These are phyloP conservation scores for bread wheat (Triticum aestivum) DNA, from an alignment of 176 grass and related monocot species.

Conservation along the genomic window DNA sequence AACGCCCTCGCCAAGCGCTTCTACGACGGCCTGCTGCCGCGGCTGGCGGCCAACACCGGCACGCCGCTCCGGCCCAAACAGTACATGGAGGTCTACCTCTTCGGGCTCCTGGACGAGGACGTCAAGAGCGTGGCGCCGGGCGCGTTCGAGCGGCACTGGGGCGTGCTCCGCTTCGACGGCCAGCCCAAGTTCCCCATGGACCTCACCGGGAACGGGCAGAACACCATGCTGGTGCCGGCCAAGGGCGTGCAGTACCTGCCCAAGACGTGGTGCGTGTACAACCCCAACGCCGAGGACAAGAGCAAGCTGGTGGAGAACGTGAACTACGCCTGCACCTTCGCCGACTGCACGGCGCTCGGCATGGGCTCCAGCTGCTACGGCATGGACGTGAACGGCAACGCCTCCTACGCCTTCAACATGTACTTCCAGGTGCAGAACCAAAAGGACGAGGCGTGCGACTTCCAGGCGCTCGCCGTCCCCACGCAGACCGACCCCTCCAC, in stretches of 20 bases:
- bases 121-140: constrained; percentile 85
- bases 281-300: constrained; percentile 41
- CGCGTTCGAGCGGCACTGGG: constrained; percentile 92
- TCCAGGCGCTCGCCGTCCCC: constrained; percentile 47
- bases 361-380: constrained; percentile 49
- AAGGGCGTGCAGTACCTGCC: constrained; percentile 43
- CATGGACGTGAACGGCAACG: constrained; percentile 59
- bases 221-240: constrained; percentile 44
- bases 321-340: constrained; percentile 56
- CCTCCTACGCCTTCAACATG: constrained; percentile 64
- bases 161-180: constrained; percentile 78
- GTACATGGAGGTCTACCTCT: constrained; percentile 89
- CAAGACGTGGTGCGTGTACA: constrained; percentile 54
- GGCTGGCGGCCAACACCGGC: constrained; percentile 55
- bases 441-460: constrained; percentile 34
- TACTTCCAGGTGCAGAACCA: constrained; percentile 70
- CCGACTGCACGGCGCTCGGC: constrained; percentile 66
- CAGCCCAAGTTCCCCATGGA: constrained; percentile 84
- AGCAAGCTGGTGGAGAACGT: constrained; percentile 54
- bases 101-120: constrained; percentile 87
- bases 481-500: constrained; percentile 48
- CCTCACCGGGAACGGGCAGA: constrained; percentile 53
- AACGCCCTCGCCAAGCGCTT: constrained; percentile 63
- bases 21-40: constrained; percentile 64
- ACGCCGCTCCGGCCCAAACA: constrained; percentile 71